These are phyloP conservation scores for Rhizopogon vinicolor DNA, from an alignment of 768 basidiomycete species.

Conservation along the genomic window DNA sequence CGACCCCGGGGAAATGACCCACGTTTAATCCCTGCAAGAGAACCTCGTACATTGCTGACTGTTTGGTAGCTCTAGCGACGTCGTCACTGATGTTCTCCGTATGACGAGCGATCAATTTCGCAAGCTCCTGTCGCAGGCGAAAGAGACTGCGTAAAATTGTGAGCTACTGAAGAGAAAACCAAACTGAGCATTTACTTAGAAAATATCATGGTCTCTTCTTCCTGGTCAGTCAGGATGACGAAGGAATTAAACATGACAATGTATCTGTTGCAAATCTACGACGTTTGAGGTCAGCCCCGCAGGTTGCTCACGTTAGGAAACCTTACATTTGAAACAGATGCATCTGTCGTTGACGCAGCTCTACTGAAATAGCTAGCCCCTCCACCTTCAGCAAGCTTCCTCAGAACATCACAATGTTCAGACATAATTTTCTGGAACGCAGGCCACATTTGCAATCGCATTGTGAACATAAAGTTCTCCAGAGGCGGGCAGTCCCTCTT, in stretches of 20 bases:
- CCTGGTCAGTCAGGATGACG: constrained; percentile 73
- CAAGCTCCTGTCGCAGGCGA: constrained; percentile 81
- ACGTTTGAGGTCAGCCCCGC: background rate
- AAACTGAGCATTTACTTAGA: constrained; percentile 56
- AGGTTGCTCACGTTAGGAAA: background rate
- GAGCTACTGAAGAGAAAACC: background rate
- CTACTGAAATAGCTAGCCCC: constrained; percentile 60
- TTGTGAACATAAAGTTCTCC: constrained; percentile 73
- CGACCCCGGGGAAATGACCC: constrained; percentile 23
- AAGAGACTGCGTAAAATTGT: constrained; percentile 50
- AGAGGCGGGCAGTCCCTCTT: constrained; percentile 75
- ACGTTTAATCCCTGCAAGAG: constrained; percentile 77
- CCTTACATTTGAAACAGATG: constrained; percentile 56
- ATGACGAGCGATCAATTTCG: constrained; percentile 71
- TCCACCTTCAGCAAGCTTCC: constrained; percentile 75
- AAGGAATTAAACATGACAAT: constrained; percentile 77
- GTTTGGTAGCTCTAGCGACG: constrained; percentile 58
- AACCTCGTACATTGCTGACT: constrained; percentile 69
- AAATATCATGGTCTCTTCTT: constrained; percentile 96
- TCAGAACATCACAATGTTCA: constrained; percentile 77
- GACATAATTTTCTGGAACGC: constrained; percentile 88
- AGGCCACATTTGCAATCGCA: constrained; percentile 90
- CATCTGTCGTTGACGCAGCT: constrained; percentile 60
- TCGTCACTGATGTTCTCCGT: constrained; percentile 62
- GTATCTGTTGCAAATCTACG: constrained; percentile 73